These are phyloP conservation scores for Phytomonas sp. DNA, from an alignment of 208 protist species.

Conservation along the genomic window DNA sequence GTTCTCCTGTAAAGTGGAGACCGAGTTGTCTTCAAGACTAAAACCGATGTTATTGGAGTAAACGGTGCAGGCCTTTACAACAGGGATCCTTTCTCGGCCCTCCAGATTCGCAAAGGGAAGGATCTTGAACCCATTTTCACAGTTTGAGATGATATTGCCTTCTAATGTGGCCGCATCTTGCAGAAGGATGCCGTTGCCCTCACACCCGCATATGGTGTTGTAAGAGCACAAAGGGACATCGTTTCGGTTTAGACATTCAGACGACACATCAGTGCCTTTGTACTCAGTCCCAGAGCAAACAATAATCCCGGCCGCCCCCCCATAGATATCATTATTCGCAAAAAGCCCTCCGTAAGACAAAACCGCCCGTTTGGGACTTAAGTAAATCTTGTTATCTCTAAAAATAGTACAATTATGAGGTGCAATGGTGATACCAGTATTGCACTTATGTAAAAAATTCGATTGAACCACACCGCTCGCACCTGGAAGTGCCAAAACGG, in stretches of 20 bases:
- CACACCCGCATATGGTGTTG: conserved; percentile 57
- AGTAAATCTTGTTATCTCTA: conserved; percentile 41
- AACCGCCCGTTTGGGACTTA: conserved; percentile 40
- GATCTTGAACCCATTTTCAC: conserved; percentile 48
- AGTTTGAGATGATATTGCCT: conserved; percentile 55
- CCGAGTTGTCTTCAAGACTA: conserved; percentile 34
- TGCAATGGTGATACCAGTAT: conserved; percentile 29
- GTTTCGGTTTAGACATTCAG: conserved; percentile 25
- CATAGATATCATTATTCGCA: conserved; percentile 52
- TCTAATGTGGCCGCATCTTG: conserved; percentile 39
- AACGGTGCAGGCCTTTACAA: conserved; percentile 40
- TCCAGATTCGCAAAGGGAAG: conserved; percentile 14
- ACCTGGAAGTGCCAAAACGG: conserved; percentile 30
- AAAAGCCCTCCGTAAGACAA: conserved; percentile 57
- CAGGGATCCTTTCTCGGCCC: conserved; percentile 11
- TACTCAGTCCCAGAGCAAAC: conserved; percentile 39
- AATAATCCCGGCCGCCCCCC: conserved; percentile 38
- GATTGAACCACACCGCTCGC: conserved; percentile 30
- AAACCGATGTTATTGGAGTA: conserved; percentile 61
- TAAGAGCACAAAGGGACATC: conserved; percentile 27
- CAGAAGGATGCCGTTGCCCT: conserved; percentile 47
- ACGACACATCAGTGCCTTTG: conserved; percentile 35
- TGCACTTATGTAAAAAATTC: conserved; percentile 44
- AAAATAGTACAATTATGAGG: conserved; percentile 52
- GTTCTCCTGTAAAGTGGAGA: conserved; percentile 36